phyloP scores from a whole-genome alignment of 2,329 filamentous ascomycete species.

The Tolypocladium ophioglossoides region DNA sequence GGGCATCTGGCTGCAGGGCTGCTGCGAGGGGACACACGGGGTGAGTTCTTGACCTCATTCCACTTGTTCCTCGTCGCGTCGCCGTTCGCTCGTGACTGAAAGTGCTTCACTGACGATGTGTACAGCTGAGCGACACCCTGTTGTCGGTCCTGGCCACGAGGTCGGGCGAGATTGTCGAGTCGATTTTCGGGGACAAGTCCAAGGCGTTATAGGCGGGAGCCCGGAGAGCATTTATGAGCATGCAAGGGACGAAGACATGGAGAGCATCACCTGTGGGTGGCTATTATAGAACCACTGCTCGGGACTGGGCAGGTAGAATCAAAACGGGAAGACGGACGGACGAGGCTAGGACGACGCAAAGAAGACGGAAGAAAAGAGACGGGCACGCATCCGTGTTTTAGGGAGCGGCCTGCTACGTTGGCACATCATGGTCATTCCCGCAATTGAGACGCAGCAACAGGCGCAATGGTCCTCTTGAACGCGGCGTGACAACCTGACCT shows the following conservation, averaged over 20 bases:
- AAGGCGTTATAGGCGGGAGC: not conserved
- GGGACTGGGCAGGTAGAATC: not conserved
- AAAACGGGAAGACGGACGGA: not conserved
- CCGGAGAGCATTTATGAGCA: not conserved
- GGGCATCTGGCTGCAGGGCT: conserved; percentile 88
- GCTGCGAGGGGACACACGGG: conserved; percentile 85
- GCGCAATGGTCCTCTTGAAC: not conserved
- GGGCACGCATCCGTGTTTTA: not conserved
- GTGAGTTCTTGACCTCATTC: conserved; percentile 46
- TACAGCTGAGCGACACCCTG: conserved; percentile 66
- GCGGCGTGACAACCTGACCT: not conserved
- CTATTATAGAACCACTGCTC: not conserved
- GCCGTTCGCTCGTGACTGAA: no score
- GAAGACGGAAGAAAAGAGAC: not conserved
- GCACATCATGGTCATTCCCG: not conserved
- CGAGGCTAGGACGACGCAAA: not conserved
- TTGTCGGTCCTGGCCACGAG: conserved; percentile 68
- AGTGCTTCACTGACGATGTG: conserved; percentile 9
- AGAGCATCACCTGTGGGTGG: not conserved
- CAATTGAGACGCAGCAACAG: not conserved
- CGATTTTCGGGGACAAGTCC: conserved; percentile 46
- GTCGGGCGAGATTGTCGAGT: conserved; percentile 67
- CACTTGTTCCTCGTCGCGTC: no score
- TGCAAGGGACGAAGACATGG: no score
- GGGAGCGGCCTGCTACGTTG: not conserved